Evolutionary conservation across 1,284 basidiomycete species (phyloP), one percentile per base, ranked within the genome.

Genomic region (Fistulina hepatica): DNA sequence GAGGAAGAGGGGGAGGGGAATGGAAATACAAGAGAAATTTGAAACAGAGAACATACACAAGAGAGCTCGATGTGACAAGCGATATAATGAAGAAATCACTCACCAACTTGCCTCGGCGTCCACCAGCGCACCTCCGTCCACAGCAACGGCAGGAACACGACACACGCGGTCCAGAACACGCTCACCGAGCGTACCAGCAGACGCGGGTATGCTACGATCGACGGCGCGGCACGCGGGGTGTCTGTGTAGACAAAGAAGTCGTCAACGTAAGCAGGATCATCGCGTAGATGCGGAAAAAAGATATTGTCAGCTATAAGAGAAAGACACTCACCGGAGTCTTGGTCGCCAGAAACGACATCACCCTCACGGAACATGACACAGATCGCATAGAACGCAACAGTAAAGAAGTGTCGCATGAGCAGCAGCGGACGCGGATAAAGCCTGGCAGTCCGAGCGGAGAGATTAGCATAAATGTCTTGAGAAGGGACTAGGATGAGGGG

Each of bases 391-490:
- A 99, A 75, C 0, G 94, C 94, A 45, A 99, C 94, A 19, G 73
- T 67, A 69, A 95, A 98, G 65, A 98, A 98, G 66, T 98, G 94
- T 50, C 74, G 78, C 50, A 85, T 80, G 19, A 99, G 76, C 26
- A 90, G 60, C 19, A 75, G 47, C 0, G 90, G 89, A 15, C 81
- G 79, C 2, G 88, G 83, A 76, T 69, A 38, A 94, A 69, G 13
- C 64, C 65, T 37, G 1, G n/a, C 6, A 60, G 19, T 75, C 47
- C 0, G 90, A n/a, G n/a, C n/a, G n/a, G n/a, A n/a, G n/a, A n/a
- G n/a, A n/a, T n/a, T n/a, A n/a, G n/a, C n/a, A n/a, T n/a, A n/a
- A n/a, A n/a, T n/a, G n/a, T n/a, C n/a, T n/a, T n/a, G 89, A 15
- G 81, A 79, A 2, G 88, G 83, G 2, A 76, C 70, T 37, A 94